Evolutionary conservation across 2,329 filamentous ascomycete genomes (phyloP).

Genomic region (Emmonsia crescens): DNA sequence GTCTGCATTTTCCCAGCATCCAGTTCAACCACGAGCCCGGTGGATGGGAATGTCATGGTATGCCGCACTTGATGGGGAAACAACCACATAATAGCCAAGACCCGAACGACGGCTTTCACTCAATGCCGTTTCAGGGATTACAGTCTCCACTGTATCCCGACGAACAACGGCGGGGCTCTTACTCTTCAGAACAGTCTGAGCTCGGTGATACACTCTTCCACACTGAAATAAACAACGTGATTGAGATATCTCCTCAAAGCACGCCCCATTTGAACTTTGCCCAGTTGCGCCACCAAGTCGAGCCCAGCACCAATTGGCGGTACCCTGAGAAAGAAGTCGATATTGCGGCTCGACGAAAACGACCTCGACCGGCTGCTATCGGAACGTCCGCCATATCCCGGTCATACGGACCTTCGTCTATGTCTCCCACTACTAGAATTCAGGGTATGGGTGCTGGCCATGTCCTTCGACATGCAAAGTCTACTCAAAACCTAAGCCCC

Average conservation of each 20-base stretch:
- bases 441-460: constrained; percentile 26
- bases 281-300: constrained; percentile 19
- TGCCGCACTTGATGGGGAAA: neutral
- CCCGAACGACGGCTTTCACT: constrained; percentile 18
- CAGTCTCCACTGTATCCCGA: constrained; percentile 22
- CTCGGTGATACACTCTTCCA: neutral
- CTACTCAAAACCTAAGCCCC: constrained; percentile 30
- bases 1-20: neutral
- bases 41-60: constrained; percentile 7
- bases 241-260: constrained; percentile 9
- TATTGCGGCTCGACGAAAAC: constrained; percentile 36
- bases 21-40: neutral
- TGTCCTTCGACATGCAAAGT: constrained; percentile 37
- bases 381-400: constrained; percentile 31
- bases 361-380: constrained; percentile 37
- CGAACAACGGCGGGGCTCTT: constrained; percentile 20
- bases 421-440: constrained; percentile 31
- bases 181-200: constrained; percentile 24
- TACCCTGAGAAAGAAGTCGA: constrained; percentile 33
- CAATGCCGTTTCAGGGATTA: constrained; percentile 23
- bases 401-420: constrained; percentile 30
- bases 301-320: constrained; percentile 22
- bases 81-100: neutral
- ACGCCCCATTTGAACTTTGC: constrained; percentile 3
- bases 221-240: constrained; percentile 1